Conservation (phyloP, 2,329 filamentous ascomycete genomes). For the Trichoderma arundinaceum region DNA sequence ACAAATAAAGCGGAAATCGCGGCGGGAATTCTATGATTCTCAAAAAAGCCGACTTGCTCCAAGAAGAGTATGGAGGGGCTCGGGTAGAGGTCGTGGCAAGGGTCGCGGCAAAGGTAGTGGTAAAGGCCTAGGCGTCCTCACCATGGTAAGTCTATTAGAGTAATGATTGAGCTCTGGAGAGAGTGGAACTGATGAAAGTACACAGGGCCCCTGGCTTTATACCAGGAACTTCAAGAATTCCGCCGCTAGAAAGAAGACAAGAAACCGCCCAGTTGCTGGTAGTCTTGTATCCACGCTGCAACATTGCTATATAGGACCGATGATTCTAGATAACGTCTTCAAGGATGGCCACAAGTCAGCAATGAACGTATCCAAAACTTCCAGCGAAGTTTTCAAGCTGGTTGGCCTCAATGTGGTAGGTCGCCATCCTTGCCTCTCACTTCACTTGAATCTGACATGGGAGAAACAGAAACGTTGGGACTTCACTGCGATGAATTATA, state of each 20-base stretch:
- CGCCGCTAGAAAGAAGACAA: neutral
- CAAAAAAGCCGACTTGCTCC: neutral
- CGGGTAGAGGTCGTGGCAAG: neutral
- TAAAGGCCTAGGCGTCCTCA: neutral
- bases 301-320: constrained; percentile 34
- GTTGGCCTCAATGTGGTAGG: constrained; percentile 39
- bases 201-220: constrained; percentile 11
- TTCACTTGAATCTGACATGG: neutral
- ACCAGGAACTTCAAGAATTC: neutral
- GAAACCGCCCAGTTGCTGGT: neutral
- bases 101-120: neutral
- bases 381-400: constrained; percentile 36
- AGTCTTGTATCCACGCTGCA: neutral
- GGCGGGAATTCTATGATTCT: neutral
- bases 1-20: neutral
- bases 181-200: neutral
- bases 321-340: constrained; percentile 34
- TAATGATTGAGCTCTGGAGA: neutral
- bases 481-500: constrained; percentile 34
- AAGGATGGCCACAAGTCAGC: constrained; percentile 37
- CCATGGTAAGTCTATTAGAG: neutral
- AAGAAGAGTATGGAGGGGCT: neutral
- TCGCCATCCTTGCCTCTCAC: neutral
- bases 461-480: constrained; percentile 40
- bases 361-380: constrained; percentile 36